These are phyloP conservation scores for Malassezia cuniculi DNA, from an alignment of 1,284 basidiomycete genomes.

Conservation along the genomic window DNA sequence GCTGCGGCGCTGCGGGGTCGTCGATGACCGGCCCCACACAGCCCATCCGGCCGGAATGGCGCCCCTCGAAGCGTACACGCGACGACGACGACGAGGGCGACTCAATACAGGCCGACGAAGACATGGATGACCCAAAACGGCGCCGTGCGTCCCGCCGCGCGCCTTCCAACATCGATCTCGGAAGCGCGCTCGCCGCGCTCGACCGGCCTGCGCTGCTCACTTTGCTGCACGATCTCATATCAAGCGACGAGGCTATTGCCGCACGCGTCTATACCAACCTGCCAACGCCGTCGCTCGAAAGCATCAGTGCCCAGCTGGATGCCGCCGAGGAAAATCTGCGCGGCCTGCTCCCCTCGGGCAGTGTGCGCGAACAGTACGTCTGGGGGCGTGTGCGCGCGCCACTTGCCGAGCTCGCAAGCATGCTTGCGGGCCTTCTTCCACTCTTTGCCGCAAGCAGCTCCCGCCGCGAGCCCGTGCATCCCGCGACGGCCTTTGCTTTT, in stretches of 20 bases:
- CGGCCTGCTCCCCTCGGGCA: slow-evolving; percentile 20
- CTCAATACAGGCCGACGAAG: not conserved
- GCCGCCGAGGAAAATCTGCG: slow-evolving; percentile 11
- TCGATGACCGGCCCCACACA: no score
- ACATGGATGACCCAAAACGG: slow-evolving; percentile 6
- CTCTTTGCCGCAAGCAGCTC: slow-evolving; percentile 16
- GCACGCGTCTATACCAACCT: slow-evolving; percentile 32
- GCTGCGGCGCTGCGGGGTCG: no score
- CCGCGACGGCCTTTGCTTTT: slow-evolving; percentile 31
- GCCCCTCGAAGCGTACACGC: no score
- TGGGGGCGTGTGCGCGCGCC: slow-evolving; percentile 29
- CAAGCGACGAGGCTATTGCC: slow-evolving; percentile 19
- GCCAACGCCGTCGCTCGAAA: slow-evolving; percentile 25
- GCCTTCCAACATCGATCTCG: slow-evolving; percentile 18
- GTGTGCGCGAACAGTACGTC: slow-evolving; percentile 27
- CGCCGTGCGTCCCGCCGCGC: slow-evolving; percentile 1
- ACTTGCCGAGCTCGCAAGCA: slow-evolving; percentile 25
- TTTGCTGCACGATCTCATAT: slow-evolving; percentile 24
- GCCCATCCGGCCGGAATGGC: not conserved
- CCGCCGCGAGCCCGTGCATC: slow-evolving; percentile 16
- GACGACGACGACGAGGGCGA: no score
- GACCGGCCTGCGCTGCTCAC: slow-evolving; percentile 34
- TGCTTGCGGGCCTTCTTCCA: slow-evolving; percentile 22
- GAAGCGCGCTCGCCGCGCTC: slow-evolving; percentile 30
- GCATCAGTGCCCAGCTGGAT: slow-evolving; percentile 11